These are phyloP conservation scores for Venturia carpophila DNA, from an alignment of 2,329 filamentous ascomycete species.

Conservation along the genomic window DNA sequence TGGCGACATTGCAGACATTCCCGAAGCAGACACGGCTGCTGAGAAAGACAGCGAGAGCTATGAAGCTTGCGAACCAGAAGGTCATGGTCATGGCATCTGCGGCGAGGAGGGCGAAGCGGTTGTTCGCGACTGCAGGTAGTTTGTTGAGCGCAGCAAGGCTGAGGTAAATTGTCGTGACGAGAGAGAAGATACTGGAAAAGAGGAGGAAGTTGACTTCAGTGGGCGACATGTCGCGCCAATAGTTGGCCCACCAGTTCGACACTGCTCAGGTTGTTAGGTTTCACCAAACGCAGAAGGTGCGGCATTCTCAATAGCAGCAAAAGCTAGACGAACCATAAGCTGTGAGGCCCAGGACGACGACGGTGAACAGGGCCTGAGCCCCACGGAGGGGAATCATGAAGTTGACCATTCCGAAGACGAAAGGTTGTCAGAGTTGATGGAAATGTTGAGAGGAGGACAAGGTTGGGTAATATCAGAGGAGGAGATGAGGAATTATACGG, in stretches of 20 bases:
- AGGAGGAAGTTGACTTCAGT: slow-evolving; percentile 66
- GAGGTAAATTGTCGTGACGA: slow-evolving; percentile 57
- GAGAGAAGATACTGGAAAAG: slow-evolving; percentile 70
- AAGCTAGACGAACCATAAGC: slow-evolving; percentile 55
- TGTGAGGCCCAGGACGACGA: slow-evolving; percentile 68
- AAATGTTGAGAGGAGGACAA: background rate
- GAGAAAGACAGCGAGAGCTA: slow-evolving; percentile 63
- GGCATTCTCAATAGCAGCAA: background rate
- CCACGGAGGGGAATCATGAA: slow-evolving; percentile 54
- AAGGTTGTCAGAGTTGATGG: background rate
- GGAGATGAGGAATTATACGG: slow-evolving; percentile 2
- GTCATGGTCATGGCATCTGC: slow-evolving; percentile 67
- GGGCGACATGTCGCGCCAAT: slow-evolving; percentile 47
- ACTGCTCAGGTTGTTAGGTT: slow-evolving; percentile 37
- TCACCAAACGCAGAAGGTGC: background rate
- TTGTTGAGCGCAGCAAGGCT: slow-evolving; percentile 32
- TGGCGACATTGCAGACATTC: slow-evolving; percentile 50
- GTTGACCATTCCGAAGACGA: slow-evolving; percentile 16
- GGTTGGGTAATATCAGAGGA: background rate
- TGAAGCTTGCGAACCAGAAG: slow-evolving; percentile 85
- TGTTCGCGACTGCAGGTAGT: slow-evolving; percentile 41
- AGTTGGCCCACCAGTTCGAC: slow-evolving; percentile 44
- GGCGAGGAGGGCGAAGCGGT: slow-evolving; percentile 57
- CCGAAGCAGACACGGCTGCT: slow-evolving; percentile 49
- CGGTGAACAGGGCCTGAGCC: slow-evolving; percentile 57